Evolutionary conservation across 352 stramenopile species (phyloP), one percentile per base, ranked within the genome.

Genomic region (Globisporangium okanoganense): DNA sequence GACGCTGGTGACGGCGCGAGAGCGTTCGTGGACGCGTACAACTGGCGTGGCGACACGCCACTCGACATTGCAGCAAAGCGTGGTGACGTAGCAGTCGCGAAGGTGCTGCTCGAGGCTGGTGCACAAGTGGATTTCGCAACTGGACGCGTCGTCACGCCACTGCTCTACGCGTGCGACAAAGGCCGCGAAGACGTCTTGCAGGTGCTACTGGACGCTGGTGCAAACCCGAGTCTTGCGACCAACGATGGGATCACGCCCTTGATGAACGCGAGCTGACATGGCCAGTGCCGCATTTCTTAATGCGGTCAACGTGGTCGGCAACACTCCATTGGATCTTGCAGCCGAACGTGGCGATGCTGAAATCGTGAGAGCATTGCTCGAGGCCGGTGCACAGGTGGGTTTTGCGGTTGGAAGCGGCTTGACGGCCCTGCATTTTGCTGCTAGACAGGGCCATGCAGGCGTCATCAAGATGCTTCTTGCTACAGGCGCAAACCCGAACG

Each of bases 401-500:
- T 20, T 38, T 44, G 18, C 20, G 25, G 9, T 18, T 8, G 3
- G 4, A 33, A 3, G 31, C 12, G 20, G 22, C 8, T 25, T 3
- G 14, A 45, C 33, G 6, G 8, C 51, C n/a, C 51, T 57, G 29
- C 33, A 57, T 22, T 57, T 29, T 12, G 20, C 47, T 22, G 47
- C 47, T 20, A 27, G 31, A 9, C 13, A 22, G 5, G 51, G 35
- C 9, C 18, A 16, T 20, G 18, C 10, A n/a, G 24, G 18, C 13
- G 24, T 40, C 8, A 20, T 59, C 36, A 20, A 48, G 27, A n/a
- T 33, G 24, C 53, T 59, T 24, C 38, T 59, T 24, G 53, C 12
- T 18, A 31, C 5, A n/a, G 53, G 53, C 18, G 38, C 38, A 20
- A 50, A 45, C 36, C 35, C n/a, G 7, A 69, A 73, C 53, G 57